Percentiles rank a stretch among this genome's conserved stretches.
phyloP scores from a whole-genome alignment of 2,329 filamentous ascomycete species.

The Pestalotiopsis sp. region DNA sequence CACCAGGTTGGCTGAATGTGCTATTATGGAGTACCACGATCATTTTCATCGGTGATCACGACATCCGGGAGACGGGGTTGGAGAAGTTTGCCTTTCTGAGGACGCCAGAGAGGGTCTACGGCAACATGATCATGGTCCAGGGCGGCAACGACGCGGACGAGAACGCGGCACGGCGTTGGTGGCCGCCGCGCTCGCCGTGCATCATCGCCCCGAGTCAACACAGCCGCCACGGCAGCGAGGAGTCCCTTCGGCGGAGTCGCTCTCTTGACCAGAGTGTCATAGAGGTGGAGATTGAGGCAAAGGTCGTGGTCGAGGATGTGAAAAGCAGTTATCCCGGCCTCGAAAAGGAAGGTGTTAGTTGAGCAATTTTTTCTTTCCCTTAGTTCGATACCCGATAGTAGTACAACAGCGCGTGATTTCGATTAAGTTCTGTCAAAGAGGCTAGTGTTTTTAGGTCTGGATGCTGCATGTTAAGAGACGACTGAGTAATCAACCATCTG shows the following conservation, averaged over 20 bases:
- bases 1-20: constrained; percentile 4
- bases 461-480: no score
- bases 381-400: background rate
- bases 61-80: constrained; percentile 6
- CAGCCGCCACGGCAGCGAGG: background rate
- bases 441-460: no score
- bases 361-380: background rate
- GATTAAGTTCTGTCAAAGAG: no score
- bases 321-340: background rate
- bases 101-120: constrained; percentile 6
- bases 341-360: background rate
- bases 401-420: no score
- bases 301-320: constrained; percentile 7
- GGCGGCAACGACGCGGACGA: constrained; percentile 2
- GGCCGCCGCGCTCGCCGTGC: background rate
- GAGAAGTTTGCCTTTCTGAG: constrained; percentile 9
- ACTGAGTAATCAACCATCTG: no score
- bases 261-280: background rate
- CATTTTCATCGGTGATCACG: constrained; percentile 6
- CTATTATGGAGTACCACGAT: constrained; percentile 12
- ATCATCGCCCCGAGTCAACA: background rate
- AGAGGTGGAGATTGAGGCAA: constrained; percentile 8
- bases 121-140: constrained; percentile 6
- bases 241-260: background rate
- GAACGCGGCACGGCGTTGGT: background rate